Percentiles rank a stretch among this genome's conserved stretches.
These are phyloP conservation scores for Ampelocalamus luodianensis DNA, from an alignment of 176 grass and related monocot species.

Conservation along the genomic window DNA sequence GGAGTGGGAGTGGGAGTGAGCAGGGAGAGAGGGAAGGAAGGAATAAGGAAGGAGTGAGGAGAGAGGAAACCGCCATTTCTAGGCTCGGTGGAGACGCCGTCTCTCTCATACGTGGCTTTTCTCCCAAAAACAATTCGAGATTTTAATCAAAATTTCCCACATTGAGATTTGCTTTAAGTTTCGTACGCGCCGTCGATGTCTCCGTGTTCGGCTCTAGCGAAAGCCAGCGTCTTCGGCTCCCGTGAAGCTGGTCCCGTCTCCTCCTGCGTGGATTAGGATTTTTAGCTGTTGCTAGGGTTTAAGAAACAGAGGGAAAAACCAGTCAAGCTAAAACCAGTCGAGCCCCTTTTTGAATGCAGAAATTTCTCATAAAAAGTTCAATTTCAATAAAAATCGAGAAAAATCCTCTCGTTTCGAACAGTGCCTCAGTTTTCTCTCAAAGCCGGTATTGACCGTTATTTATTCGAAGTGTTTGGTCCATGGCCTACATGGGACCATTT, in stretches of 20 bases:
- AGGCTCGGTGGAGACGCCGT: not conserved
- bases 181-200: not conserved
- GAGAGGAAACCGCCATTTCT: slow-evolving; percentile 46
- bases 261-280: not conserved
- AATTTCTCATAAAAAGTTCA: no score
- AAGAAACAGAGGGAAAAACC: not conserved
- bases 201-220: not conserved
- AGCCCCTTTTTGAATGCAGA: rapidly evolving
- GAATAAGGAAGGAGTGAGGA: not conserved
- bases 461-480: no score
- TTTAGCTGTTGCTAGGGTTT: not conserved
- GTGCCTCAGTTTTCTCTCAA: not conserved
- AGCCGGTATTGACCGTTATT: not conserved
- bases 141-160: not conserved
- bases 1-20: not conserved
- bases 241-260: no score
- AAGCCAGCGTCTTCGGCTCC: no score
- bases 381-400: no score
- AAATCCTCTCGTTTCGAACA: no score
- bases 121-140: not conserved
- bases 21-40: slow-evolving; percentile 2
- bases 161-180: not conserved
- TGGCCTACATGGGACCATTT: no score
- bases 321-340: no score
- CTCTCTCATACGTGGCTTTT: slow-evolving; percentile 36